Conservation (phyloP, 805 yeast genomes). For the Sungouiella blattae region DNA sequence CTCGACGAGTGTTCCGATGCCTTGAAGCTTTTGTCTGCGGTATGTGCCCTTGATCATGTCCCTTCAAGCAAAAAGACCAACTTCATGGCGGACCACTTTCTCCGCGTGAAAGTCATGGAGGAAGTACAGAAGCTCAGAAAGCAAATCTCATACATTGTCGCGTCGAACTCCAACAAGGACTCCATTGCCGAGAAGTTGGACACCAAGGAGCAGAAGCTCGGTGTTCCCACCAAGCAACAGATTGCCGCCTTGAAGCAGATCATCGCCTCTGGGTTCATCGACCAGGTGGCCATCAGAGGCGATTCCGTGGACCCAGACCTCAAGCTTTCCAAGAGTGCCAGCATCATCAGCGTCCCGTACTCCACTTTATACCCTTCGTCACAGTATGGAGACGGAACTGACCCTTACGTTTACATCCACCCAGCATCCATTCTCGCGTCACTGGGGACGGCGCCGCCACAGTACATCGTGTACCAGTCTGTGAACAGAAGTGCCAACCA, state of each 20-base stretch:
- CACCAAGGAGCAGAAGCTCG: slow-evolving; percentile 44
- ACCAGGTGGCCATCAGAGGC: slow-evolving; percentile 82
- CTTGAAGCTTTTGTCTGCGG: slow-evolving; percentile 69
- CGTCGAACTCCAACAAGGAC: slow-evolving; percentile 58
- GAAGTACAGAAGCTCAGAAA: slow-evolving; percentile 79
- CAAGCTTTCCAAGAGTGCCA: slow-evolving; percentile 53
- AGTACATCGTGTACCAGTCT: slow-evolving; percentile 69
- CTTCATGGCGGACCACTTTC: slow-evolving; percentile 59
- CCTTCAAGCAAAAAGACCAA: slow-evolving; percentile 40
- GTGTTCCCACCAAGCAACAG: slow-evolving; percentile 67
- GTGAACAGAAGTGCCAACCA: slow-evolving; percentile 54
- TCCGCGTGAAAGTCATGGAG: slow-evolving; percentile 78
- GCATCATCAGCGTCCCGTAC: slow-evolving; percentile 62
- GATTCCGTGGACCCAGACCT: slow-evolving; percentile 67
- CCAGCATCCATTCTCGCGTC: slow-evolving; percentile 64
- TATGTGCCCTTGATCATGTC: slow-evolving; percentile 83
- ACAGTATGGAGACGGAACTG: slow-evolving; percentile 33
- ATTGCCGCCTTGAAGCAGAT: slow-evolving; percentile 82
- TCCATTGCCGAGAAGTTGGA: slow-evolving; percentile 45
- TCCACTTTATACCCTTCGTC: slow-evolving; percentile 49
- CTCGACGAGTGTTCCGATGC: slow-evolving; percentile 77
- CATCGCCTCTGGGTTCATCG: slow-evolving; percentile 88
- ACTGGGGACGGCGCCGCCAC: slow-evolving; percentile 71
- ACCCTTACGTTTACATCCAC: slow-evolving; percentile 71
- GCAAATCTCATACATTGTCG: slow-evolving; percentile 76